Evolutionary conservation across 208 protist genomes (phyloP).

Genomic region (Tritrichomonas musculus): DNA sequence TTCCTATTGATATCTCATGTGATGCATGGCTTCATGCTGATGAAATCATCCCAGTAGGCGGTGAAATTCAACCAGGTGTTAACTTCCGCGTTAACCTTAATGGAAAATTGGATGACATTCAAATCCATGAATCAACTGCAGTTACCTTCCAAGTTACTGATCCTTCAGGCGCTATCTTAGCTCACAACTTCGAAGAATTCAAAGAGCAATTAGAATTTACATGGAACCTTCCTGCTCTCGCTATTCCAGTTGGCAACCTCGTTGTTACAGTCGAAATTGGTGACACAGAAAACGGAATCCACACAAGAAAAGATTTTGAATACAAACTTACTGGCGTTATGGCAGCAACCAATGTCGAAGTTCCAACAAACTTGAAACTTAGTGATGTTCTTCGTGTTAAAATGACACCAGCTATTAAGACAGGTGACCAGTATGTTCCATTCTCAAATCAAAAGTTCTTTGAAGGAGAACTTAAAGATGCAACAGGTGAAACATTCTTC

Average conservation of each 20-base stretch:
- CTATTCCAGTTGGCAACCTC: background rate
- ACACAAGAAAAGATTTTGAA: background rate
- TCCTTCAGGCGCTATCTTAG: background rate
- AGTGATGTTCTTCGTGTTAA: background rate
- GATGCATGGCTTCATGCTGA: background rate
- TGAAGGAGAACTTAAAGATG: background rate
- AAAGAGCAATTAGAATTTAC: background rate
- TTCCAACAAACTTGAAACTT: background rate
- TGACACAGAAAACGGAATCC: background rate
- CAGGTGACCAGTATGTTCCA: background rate
- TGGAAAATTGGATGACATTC: background rate
- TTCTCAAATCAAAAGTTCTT: background rate
- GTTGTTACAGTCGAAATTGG: background rate
- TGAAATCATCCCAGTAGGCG: background rate
- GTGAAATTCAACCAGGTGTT: background rate
- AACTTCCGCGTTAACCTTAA: background rate
- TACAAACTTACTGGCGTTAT: background rate
- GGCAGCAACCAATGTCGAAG: background rate
- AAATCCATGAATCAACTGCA: background rate
- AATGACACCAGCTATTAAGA: background rate
- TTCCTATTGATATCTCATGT: constrained; percentile 15
- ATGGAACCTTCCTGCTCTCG: background rate
- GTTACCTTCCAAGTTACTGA: background rate
- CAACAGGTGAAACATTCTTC: background rate
- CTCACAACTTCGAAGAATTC: background rate